Evolutionary conservation across 2,329 filamentous ascomycete species (phyloP).

Genomic region (Fusarium virguliforme): DNA sequence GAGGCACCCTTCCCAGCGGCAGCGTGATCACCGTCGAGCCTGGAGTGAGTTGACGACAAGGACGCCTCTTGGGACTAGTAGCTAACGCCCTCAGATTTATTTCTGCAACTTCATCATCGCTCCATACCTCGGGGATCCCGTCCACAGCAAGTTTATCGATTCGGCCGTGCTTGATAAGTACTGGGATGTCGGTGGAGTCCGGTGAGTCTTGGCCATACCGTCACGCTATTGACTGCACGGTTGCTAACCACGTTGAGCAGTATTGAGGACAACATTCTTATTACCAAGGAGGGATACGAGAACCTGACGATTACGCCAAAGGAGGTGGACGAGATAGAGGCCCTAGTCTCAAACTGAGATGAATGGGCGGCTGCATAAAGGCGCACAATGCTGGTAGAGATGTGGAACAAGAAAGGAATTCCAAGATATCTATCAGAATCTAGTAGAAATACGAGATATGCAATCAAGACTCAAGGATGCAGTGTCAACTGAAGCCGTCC

Average conservation of each 20-base stretch:
- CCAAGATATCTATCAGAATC: constrained; percentile 25
- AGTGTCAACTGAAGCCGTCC: not conserved
- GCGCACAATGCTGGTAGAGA: constrained; percentile 8
- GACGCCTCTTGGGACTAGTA: not conserved
- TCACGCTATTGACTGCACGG: constrained; percentile 5
- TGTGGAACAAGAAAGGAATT: constrained; percentile 5
- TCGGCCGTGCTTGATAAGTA: constrained; percentile 80
- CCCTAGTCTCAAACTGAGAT: constrained; percentile 49
- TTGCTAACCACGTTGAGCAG: constrained; percentile 52
- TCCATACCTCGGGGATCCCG: constrained; percentile 81
- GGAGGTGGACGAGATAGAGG: constrained; percentile 74
- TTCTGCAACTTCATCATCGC: constrained; percentile 92
- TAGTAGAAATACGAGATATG: constrained; percentile 1
- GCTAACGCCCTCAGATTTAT: constrained; percentile 74
- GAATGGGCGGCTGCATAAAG: not conserved
- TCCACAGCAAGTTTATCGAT: constrained; percentile 84
- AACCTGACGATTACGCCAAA: constrained; percentile 83
- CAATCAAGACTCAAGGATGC: not conserved
- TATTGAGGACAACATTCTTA: constrained; percentile 81
- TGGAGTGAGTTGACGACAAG: constrained; percentile 71
- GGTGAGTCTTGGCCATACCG: constrained; percentile 60
- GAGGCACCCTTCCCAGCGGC: constrained; percentile 81
- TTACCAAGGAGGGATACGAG: constrained; percentile 78
- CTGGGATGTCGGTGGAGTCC: constrained; percentile 85
- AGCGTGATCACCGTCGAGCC: constrained; percentile 96